These are phyloP conservation scores for Saturnispora besseyi DNA, from an alignment of 805 yeast genomes.

Conservation along the genomic window DNA sequence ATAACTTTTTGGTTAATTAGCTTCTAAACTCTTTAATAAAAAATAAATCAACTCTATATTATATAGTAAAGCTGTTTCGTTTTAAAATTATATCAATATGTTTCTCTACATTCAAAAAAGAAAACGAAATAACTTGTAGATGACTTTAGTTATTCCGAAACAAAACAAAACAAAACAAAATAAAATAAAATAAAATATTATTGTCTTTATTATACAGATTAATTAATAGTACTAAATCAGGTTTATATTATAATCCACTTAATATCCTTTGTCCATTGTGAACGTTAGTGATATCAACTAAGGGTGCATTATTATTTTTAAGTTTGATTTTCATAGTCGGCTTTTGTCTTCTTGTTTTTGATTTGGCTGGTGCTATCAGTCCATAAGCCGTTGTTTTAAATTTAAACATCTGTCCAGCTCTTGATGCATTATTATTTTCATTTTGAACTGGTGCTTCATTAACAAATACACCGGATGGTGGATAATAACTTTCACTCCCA, in stretches of 20 bases:
- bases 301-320: conserved; percentile 1
- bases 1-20: conserved; percentile 2
- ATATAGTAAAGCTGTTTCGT: conserved; percentile 2
- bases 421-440: not conserved
- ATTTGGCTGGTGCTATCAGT: conserved; percentile 22
- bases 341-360: conserved; percentile 22
- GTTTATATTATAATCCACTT: not conserved
- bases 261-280: conserved; percentile 3
- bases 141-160: no score
- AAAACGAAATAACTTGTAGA: not conserved
- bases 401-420: conserved; percentile 27
- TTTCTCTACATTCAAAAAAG: not conserved
- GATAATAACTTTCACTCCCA: not conserved
- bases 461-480: conserved; percentile 3
- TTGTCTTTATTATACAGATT: not conserved
- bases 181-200: no score
- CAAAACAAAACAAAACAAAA: no score
- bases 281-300: conserved; percentile 5
- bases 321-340: conserved; percentile 24
- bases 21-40: not conserved
- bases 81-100: conserved; percentile 1
- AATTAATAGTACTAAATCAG: not conserved
- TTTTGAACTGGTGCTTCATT: not conserved
- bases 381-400: conserved; percentile 29
- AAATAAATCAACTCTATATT: conserved; percentile 2